Base-by-base conservation (phyloP, 345 rosid genomes). In the Noccaea bulbosa region DNA sequence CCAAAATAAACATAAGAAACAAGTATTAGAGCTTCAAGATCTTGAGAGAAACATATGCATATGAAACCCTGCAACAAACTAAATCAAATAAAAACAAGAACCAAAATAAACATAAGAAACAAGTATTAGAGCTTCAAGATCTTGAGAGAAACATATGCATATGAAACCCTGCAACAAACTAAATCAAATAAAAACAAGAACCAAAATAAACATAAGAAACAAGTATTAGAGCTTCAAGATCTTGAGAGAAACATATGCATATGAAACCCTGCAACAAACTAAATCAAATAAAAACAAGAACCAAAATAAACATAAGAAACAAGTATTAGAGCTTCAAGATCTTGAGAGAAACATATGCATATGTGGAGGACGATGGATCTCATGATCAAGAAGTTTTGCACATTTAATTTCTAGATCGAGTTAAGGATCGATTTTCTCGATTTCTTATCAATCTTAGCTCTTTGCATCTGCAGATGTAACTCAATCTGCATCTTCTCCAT, bases 401-500 rank as follows among this genome's bases (percentile, higher is more conserved):
- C 39, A 24, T 38, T n/a, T n/a, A n/a, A n/a, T n/a, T 12, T 22
- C 30, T 47, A 72, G 17, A 72, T 65, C 34, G 47, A 16, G 1
- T 64, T 72, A 50, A 72, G 64, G 15, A 38, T 38, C 10, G 10
- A 11, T 8, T 65, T 72, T 38, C 65, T 46, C 0, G 70, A 56
- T 27, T 72, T 64, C 3, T 30, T 72, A 0, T 56, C 70, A 24
- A 72, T 72, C 65, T 64, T 64, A 63, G 57, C 70, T 55, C 71
- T 72, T 7, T 64, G 70, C 55, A 72, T 63, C 43, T 64, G 71
- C 77, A 72, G 3, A 45, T 72, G 35, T 37, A 63, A 24, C 41
- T 47, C 65, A 14, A 64, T 55, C 35, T 55, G 77, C 77, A 72
- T 72, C 65, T 12, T 72, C 43, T 63, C 65, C 77, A 72, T 72